A percentile compares a stretch with the other conserved stretches of the same genome.
phyloP scores from a whole-genome alignment of 495 filamentous ascomycete genomes.

The Neurospora africana region DNA sequence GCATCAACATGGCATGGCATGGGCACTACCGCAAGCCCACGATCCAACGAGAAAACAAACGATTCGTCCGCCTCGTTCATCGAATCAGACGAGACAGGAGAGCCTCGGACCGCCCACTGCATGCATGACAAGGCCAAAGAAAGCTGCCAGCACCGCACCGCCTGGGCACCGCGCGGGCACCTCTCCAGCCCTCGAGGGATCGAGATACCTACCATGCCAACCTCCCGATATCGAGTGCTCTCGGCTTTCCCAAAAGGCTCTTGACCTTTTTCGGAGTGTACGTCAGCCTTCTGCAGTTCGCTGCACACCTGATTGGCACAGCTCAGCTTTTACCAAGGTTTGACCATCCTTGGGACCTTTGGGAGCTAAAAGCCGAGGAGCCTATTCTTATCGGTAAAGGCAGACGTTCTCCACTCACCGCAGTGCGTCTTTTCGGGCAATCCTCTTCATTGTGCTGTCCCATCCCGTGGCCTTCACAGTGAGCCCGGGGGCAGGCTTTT shows the following conservation, averaged over 20 bases:
- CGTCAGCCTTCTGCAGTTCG: slow-evolving; percentile 21
- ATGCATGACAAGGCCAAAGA: slow-evolving; percentile 17
- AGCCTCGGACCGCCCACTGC: background rate
- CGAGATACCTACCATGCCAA: background rate
- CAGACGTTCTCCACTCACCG: background rate
- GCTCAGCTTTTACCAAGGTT: slow-evolving; percentile 1
- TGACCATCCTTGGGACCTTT: background rate
- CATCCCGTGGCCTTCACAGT: background rate
- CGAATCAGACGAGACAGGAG: slow-evolving; percentile 10
- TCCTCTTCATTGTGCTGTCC: background rate
- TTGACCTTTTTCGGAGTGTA: slow-evolving; percentile 10
- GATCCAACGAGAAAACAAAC: background rate
- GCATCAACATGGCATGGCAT: background rate
- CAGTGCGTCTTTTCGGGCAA: background rate
- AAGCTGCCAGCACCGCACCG: slow-evolving; percentile 11
- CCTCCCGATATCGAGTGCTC: background rate
- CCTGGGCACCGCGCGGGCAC: background rate
- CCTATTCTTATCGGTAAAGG: background rate
- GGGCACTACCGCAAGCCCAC: background rate
- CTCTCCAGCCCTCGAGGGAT: background rate
- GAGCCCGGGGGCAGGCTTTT: background rate
- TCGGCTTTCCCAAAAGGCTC: slow-evolving; percentile 6
- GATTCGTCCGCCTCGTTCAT: background rate
- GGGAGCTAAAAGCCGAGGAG: background rate
- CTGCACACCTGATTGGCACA: slow-evolving; percentile 20